Evolutionary conservation across 179 eudicot species (phyloP), one percentile per base, ranked within the genome.

Genomic region (Silene vulgaris): DNA sequence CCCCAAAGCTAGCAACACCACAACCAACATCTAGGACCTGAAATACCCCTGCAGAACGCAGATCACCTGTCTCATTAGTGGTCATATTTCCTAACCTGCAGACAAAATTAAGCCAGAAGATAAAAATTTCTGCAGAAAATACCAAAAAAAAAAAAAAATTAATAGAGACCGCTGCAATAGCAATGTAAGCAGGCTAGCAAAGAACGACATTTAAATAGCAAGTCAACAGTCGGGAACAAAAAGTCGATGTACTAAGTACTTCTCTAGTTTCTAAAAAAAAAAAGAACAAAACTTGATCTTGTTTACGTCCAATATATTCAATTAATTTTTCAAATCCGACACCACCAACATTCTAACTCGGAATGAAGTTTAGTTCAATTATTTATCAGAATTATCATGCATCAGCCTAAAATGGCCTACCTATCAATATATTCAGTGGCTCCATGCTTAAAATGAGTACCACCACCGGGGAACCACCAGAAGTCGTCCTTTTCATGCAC

Each of bases 391-490:
- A 73, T 30, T 71, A 61, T 16, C 29, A 71, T 8, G 17, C 17
- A 26, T 60, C 16, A 54, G 35, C 37, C 23, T 23, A 59, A 48
- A 60, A 8, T 56, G 30, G 28, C 65, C 59, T 80, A 92, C 99
- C 99, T 92, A 76, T 92, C 76, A 73, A 95, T 95, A 74, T 95
- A 95, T 81, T 95, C 99, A 17, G 87, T 40, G 74, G 99, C 97
- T 78, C 99, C 97, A 74, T 90, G 91, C 86, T 95, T 95, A 78
- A 95, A 95, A 87, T 95, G 97, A 64, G 99, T 95, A 76, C 97
- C 99, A 70, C 99, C 99, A 77, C 99, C 99, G 6, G 97, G 97
- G 78, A 95, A 95, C 97, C 97, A 95, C 99, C 99, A 92, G 1
- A 92, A 65, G 48, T 85, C 85, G 76, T 76, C 88, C 79, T 86